phyloP scores from a whole-genome alignment of 371 early-diverging fungal species.

The Ordospora colligata region DNA sequence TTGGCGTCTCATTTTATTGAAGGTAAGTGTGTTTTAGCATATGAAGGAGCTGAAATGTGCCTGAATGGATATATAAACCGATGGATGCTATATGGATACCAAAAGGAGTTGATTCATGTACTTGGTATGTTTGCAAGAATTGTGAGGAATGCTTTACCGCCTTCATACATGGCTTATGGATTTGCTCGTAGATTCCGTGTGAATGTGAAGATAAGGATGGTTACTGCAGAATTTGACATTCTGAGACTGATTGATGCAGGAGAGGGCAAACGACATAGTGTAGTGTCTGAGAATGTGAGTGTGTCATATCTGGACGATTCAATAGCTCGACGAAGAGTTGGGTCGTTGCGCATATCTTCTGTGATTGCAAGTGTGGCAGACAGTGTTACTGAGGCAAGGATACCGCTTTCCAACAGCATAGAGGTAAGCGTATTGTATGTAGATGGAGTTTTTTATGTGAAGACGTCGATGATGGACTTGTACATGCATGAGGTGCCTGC shows the following conservation, averaged over 20 bases:
- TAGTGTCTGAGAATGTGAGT: background rate
- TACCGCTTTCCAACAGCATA: background rate
- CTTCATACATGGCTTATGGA: background rate
- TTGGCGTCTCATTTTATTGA: background rate
- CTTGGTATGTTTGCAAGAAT: background rate
- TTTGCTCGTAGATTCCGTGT: background rate
- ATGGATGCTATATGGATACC: background rate
- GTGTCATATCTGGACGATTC: background rate
- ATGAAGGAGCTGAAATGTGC: background rate
- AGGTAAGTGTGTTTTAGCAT: background rate
- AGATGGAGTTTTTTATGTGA: background rate
- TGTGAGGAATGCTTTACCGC: background rate
- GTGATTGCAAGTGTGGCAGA: background rate
- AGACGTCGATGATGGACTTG: conserved; percentile 1
- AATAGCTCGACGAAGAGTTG: background rate
- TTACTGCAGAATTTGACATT: background rate
- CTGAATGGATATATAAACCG: background rate
- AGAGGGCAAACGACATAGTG: background rate
- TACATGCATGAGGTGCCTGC: background rate
- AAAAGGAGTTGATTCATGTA: background rate
- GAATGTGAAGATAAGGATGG: background rate
- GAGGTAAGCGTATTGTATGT: background rate
- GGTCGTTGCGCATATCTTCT: background rate
- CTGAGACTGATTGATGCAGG: background rate
- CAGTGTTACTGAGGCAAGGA: background rate